A percentile compares a stretch with the other conserved stretches of the same genome.
Conservation (phyloP, 768 basidiomycete species). For the Auriscalpium microsporum region DNA sequence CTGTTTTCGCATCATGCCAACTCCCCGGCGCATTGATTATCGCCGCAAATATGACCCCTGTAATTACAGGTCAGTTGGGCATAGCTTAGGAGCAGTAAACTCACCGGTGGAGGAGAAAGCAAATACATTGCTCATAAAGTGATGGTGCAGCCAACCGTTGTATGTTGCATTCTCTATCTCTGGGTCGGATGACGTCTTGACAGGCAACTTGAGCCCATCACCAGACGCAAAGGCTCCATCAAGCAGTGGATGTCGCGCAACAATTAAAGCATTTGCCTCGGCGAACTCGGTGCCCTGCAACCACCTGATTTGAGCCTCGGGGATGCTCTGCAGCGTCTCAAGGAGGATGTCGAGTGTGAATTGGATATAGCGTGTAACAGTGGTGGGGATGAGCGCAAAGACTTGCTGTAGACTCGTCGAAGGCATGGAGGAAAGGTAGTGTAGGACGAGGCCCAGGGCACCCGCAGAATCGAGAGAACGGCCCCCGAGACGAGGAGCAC, state of each 20-base stretch:
- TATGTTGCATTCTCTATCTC: background rate
- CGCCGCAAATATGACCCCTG: too few relatives aligned
- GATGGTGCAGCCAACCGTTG: too few relatives aligned
- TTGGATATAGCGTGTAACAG: conserved; percentile 26
- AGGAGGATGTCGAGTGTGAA: conserved; percentile 28
- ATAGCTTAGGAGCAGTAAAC: too few relatives aligned
- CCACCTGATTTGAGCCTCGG: background rate
- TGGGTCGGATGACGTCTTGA: background rate
- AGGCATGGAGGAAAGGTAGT: conserved; percentile 34
- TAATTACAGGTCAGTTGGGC: too few relatives aligned
- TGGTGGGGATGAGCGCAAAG: conserved; percentile 34
- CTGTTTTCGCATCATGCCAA: too few relatives aligned
- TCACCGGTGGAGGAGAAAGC: too few relatives aligned
- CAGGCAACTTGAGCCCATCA: background rate
- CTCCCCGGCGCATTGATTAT: too few relatives aligned
- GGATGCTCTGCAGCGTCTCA: background rate
- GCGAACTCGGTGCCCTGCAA: background rate
- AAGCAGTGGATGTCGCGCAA: background rate
- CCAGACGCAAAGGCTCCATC: background rate
- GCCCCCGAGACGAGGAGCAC: conserved; percentile 17
- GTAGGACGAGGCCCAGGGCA: conserved; percentile 32
- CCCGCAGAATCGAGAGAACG: conserved; percentile 31
- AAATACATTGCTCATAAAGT: too few relatives aligned
- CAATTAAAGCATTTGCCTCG: background rate
- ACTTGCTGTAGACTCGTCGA: conserved; percentile 32